Evolutionary conservation across 1,139 yeast species (phyloP), one percentile per base, ranked within the genome.

Genomic region (Lodderomyces parapsilosis): DNA sequence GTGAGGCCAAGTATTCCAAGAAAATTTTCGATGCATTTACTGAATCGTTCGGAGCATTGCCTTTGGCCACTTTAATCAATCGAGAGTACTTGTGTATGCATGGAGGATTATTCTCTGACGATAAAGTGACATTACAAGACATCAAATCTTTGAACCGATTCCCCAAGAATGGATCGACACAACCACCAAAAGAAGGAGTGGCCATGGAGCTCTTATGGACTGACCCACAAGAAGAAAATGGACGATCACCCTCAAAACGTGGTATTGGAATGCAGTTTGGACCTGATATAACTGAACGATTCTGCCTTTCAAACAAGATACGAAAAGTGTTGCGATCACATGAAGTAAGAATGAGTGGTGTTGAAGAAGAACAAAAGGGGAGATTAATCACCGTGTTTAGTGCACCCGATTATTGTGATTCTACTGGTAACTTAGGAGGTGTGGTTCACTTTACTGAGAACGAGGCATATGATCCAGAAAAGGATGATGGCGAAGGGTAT

Each of bases 131-230:
- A 1, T 60, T 93, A 39, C 80, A 81, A 19, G 96, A 91, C 53
- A 80, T 93, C 53, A 81, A 86, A 55, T 72, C 77, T 31, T 72
- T 85, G 50, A 81, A 90, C 59, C 71, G 96, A 50, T 80, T 82
- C 62, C 77, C 77, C 10, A 45, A 49, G 14, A 78, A 81, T 40
- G 77, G 78, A 2, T 64, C 75, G 24, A 74, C 80, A 22, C 97
- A 90, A 65, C 97, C 97, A 15, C 94, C 96, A 37, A 78, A 83
- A 53, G 90, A 86, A 45, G 99, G 99, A 8, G 71, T 89, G 39
- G 95, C 94, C 63, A 93, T 91, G 97, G 99, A 93, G 59, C 75
- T 94, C 61, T 72, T 93, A 48, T 93, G 99, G 99, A 88, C 98
- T 0, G 99, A 93, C 62, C 99, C 99, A 1, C 97, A 90, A 62